phyloP scores from a whole-genome alignment of 2,329 filamentous ascomycete genomes.

The Microdochium bolleyi region DNA sequence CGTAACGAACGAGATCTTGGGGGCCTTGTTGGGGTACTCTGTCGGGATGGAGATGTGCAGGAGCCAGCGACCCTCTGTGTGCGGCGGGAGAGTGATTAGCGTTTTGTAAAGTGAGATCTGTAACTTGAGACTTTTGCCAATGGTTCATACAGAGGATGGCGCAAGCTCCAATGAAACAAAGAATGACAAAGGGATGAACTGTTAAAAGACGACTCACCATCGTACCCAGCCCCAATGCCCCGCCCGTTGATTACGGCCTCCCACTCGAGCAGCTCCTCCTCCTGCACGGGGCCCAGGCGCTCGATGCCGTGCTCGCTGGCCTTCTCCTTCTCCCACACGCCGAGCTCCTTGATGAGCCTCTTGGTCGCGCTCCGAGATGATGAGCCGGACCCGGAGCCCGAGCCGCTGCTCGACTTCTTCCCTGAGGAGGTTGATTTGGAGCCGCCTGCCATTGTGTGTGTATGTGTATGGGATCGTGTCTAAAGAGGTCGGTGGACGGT shows the following conservation, averaged over 20 bases:
- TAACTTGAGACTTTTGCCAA: no score
- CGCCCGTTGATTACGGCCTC: slow-evolving; percentile 53
- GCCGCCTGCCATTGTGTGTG: not conserved
- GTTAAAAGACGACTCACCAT: slow-evolving; percentile 39
- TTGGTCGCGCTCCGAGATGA: slow-evolving; percentile 33
- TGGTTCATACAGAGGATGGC: no score
- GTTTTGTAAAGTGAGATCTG: no score
- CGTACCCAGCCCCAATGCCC: slow-evolving; percentile 47
- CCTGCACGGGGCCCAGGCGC: slow-evolving; percentile 45
- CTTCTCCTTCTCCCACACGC: slow-evolving; percentile 41
- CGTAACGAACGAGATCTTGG: slow-evolving; percentile 74
- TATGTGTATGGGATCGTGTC: not conserved
- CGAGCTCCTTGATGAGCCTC: slow-evolving; percentile 51
- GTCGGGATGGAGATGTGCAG: slow-evolving; percentile 68
- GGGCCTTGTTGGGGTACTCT: slow-evolving; percentile 72
- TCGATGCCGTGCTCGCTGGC: slow-evolving; percentile 46
- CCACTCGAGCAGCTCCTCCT: slow-evolving; percentile 49
- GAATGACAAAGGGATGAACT: not conserved
- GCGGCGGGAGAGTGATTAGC: not conserved
- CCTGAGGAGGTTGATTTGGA: not conserved
- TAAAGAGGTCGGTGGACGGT: no score
- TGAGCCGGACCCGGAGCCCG: not conserved
- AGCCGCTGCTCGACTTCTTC: not conserved
- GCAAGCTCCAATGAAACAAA: no score
- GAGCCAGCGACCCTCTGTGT: slow-evolving; percentile 67